Base-by-base conservation (phyloP, 1,139 yeast species). In the Diutina neorugosa region DNA sequence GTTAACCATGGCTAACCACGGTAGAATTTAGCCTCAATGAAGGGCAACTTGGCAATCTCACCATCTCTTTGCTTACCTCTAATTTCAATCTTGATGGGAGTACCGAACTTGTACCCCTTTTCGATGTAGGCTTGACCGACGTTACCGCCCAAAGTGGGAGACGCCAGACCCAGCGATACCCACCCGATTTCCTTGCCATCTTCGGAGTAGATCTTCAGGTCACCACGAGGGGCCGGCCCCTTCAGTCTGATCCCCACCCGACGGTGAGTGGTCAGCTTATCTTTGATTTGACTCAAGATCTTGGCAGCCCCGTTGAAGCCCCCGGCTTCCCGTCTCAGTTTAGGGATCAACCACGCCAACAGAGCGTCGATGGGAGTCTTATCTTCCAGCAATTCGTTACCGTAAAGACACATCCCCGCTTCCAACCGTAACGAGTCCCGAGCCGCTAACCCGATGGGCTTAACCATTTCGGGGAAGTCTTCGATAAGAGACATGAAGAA, bases 331-430 rank as follows among this genome's bases (percentile, higher is more conserved):
- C 97, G 80, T 67, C 97, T 84, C 31, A 80, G 64, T 72, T 90
- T 89, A 51, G 96, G 89, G 53, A 93, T 77, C 54, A 90, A 79
- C 98, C 98, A 93, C 52, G 88, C 77, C 60, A 93, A 77, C 0
- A 93, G 82, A 0, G 95, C 95, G 62, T 90, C 95, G 7, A 91
- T 81, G 16, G 98, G 98, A 1, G 96, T 84, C 48, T 79, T 82
- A n/a, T 72, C 69, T 61, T 89, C 96, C 57, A 77, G 78, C 61
- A 93, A 76, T 68, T 93, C 98, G 65, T 90, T 87, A 4, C 98
- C 98, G 62, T 93, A 93, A 55, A 93, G 77, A 69, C 98, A 93
- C 97, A 93, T 88, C 47, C 98, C 98, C 2, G 98, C 98, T 71
- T 93, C 98, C 55, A 93, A 73, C 64, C 98, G 81, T 60, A 93